Conservation (phyloP, 2,329 filamentous ascomycete genomes). For the Alternaria atra region DNA sequence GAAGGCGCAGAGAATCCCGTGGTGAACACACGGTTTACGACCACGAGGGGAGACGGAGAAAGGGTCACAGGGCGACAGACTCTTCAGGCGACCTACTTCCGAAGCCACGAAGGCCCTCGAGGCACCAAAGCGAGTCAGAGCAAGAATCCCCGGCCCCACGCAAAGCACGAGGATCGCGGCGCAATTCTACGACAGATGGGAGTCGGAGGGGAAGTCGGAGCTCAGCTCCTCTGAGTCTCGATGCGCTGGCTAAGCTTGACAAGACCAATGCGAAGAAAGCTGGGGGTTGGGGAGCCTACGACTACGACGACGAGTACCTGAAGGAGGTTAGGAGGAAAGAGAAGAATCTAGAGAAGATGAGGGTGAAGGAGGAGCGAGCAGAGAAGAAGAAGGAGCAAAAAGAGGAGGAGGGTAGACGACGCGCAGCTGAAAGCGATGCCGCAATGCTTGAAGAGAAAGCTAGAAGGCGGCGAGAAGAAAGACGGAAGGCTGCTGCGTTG, state of each 20-base stretch:
- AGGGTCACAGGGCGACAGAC: conserved; percentile 52
- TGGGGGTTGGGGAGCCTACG: conserved; percentile 53
- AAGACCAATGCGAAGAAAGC: conserved; percentile 66
- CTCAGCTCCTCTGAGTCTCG: conserved; percentile 57
- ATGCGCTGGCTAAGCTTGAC: conserved; percentile 73
- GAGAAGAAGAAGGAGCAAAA: conserved; percentile 54
- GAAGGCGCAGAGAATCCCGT: conserved; percentile 29
- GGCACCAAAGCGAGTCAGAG: conserved; percentile 44
- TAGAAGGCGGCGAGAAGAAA: conserved; percentile 40
- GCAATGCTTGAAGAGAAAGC: conserved; percentile 33
- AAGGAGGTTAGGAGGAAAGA: conserved; percentile 50
- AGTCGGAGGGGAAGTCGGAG: conserved; percentile 40
- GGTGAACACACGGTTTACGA: conserved; percentile 32
- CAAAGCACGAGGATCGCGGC: conserved; percentile 27
- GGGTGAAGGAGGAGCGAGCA: conserved; percentile 41
- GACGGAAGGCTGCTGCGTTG: conserved; percentile 41
- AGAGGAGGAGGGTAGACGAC: conserved; percentile 41
- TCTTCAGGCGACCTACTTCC: conserved; percentile 50
- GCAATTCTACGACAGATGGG: conserved; percentile 36
- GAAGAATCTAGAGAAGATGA: conserved; percentile 45
- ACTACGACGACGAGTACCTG: conserved; percentile 52
- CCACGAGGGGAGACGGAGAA: conserved; percentile 40
- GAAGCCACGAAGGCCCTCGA: conserved; percentile 26
- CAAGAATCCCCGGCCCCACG: conserved; percentile 38
- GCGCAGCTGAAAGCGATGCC: conserved; percentile 32